phyloP scores from a whole-genome alignment of 2,329 filamentous ascomycete species.

The Fusarium piperis region DNA sequence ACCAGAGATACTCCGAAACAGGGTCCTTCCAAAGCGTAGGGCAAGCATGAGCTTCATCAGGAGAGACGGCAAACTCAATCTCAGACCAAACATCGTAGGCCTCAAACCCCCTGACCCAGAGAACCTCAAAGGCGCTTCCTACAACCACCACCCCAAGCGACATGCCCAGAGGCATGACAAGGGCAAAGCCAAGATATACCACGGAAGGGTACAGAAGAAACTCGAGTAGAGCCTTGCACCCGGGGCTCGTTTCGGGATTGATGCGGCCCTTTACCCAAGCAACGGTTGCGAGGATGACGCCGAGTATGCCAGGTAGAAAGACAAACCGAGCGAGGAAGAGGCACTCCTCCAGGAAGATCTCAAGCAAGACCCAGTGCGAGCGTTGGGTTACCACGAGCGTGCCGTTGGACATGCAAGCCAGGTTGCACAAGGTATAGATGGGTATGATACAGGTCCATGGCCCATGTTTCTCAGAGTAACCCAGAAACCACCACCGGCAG shows the following conservation, averaged over 20 bases:
- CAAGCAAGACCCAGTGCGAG: background rate
- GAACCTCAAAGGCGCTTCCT: background rate
- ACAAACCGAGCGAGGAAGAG: background rate
- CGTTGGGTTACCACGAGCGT: background rate
- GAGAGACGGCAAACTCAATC: background rate
- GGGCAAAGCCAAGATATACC: background rate
- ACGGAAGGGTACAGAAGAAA: background rate
- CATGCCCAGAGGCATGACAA: background rate
- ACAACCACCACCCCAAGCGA: background rate
- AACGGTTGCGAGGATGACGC: background rate
- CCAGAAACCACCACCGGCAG: background rate
- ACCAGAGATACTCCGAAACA: background rate
- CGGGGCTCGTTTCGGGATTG: background rate
- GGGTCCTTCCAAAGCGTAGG: background rate
- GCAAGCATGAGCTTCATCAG: background rate
- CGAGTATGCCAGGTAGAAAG: background rate
- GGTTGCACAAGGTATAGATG: background rate
- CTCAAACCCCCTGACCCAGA: background rate
- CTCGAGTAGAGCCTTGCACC: background rate
- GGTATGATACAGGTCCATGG: background rate
- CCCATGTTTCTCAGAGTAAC: background rate
- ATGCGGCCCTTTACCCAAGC: background rate
- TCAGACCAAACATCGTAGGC: background rate
- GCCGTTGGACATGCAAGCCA: background rate
- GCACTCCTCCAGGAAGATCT: background rate